A percentile compares a stretch with the other conserved stretches of the same genome.
These are phyloP conservation scores for Suhomyces yuchorum DNA, from an alignment of 1,139 yeast species.

Conservation along the genomic window DNA sequence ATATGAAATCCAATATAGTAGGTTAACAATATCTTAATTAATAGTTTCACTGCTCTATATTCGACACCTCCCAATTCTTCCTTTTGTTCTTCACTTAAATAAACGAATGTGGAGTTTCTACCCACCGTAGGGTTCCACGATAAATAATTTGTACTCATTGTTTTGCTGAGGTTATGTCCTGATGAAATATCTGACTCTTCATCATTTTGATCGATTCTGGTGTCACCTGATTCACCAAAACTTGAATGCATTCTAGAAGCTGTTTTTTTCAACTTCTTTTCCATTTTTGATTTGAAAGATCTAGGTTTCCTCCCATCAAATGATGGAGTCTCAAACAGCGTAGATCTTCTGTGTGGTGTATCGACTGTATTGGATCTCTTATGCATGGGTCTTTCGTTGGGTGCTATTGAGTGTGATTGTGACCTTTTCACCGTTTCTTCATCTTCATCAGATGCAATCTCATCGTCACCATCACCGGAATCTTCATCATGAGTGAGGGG, in stretches of 20 bases:
- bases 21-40: slow-evolving; percentile 62
- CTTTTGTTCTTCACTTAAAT: slow-evolving; percentile 78
- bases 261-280: slow-evolving; percentile 14
- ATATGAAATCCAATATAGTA: slow-evolving; percentile 81
- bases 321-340: slow-evolving; percentile 39
- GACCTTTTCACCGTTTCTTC: slow-evolving; percentile 26
- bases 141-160: slow-evolving; percentile 63
- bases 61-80: slow-evolving; percentile 97
- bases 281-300: slow-evolving; percentile 8
- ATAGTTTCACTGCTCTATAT: slow-evolving; percentile 80
- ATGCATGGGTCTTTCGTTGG: neutral
- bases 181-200: slow-evolving; percentile 15
- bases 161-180: slow-evolving; percentile 18
- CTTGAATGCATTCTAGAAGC: slow-evolving; percentile 9
- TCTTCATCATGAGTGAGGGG: slow-evolving; percentile 12
- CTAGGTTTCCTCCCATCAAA: slow-evolving; percentile 35
- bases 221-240: slow-evolving; percentile 14
- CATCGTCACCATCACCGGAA: slow-evolving; percentile 19
- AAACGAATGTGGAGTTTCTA: slow-evolving; percentile 91
- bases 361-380: slow-evolving; percentile 54
- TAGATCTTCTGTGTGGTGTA: slow-evolving; percentile 11
- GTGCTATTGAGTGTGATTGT: slow-evolving; percentile 24
- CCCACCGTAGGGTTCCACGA: slow-evolving; percentile 94
- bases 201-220: slow-evolving; percentile 23
- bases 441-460: slow-evolving; percentile 19